Evolutionary conservation across 495 filamentous ascomycete species (phyloP).

Genomic region (Bryoglossum gracile): DNA sequence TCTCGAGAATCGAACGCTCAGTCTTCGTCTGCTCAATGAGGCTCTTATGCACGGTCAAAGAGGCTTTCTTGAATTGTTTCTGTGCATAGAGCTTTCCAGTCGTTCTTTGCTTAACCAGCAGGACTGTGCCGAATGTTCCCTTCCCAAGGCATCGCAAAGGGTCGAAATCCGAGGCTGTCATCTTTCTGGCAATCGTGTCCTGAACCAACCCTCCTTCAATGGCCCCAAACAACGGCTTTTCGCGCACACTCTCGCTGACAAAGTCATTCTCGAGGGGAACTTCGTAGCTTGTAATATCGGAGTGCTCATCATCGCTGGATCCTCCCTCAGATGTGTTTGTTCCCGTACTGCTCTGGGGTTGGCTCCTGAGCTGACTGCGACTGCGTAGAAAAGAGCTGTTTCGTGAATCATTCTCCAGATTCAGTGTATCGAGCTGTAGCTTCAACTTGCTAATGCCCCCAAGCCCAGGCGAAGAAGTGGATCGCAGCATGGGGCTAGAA

Average conservation of each 20-base stretch:
- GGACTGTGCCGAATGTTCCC: slow-evolving; percentile 78
- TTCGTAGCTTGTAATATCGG: slow-evolving; percentile 64
- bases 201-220: slow-evolving; percentile 36
- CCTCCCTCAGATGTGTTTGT: slow-evolving; percentile 24
- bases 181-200: slow-evolving; percentile 54
- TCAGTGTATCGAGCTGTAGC: slow-evolving; percentile 65
- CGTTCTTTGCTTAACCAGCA: slow-evolving; percentile 78
- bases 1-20: slow-evolving; percentile 87
- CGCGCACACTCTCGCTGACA: slow-evolving; percentile 60
- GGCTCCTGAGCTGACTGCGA: slow-evolving; percentile 14
- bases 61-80: slow-evolving; percentile 97
- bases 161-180: slow-evolving; percentile 86
- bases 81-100: slow-evolving; percentile 92
- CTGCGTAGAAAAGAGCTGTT: slow-evolving; percentile 26
- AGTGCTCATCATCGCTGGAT: slow-evolving; percentile 23
- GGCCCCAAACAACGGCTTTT: slow-evolving; percentile 30
- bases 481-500: slow-evolving; percentile 54
- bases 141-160: slow-evolving; percentile 93
- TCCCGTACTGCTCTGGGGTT: slow-evolving; percentile 24
- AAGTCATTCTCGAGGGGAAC: slow-evolving; percentile 85
- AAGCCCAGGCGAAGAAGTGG: slow-evolving; percentile 44
- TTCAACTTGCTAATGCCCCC: slow-evolving; percentile 74
- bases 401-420: slow-evolving; percentile 33
- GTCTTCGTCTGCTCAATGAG: slow-evolving; percentile 95
- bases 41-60: slow-evolving; percentile 83